These are phyloP conservation scores for Ustilago bromivora DNA, from an alignment of 1,284 basidiomycete species.

Conservation along the genomic window DNA sequence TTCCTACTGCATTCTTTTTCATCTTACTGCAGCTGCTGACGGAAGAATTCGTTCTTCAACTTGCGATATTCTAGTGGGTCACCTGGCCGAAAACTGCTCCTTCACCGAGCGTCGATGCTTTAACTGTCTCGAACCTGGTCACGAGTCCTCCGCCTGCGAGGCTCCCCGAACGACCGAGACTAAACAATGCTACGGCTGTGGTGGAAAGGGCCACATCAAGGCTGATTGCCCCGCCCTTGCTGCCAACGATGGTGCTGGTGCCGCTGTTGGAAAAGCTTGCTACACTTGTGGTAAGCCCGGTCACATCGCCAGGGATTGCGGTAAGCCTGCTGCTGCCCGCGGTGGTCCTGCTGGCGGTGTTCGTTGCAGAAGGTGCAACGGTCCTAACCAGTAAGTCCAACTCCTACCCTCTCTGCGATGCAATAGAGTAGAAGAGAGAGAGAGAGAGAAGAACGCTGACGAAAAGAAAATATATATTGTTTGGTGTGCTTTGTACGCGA, in stretches of 20 bases:
- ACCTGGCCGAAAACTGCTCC: slow-evolving; percentile 55
- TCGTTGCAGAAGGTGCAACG: slow-evolving; percentile 39
- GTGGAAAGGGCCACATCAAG: slow-evolving; percentile 46
- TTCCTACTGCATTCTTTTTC: neutral
- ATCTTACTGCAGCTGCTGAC: neutral
- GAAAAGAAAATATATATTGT: neutral
- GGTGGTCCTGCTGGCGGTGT: slow-evolving; percentile 10
- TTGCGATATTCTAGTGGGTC: slow-evolving; percentile 32
- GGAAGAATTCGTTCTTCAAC: neutral
- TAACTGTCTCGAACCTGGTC: slow-evolving; percentile 50
- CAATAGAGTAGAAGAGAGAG: neutral
- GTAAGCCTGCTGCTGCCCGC: neutral
- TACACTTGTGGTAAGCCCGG: slow-evolving; percentile 25
- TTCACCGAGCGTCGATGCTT: slow-evolving; percentile 54
- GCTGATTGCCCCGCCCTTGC: slow-evolving; percentile 39
- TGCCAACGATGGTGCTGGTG: neutral
- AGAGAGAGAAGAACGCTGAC: neutral
- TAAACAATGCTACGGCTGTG: slow-evolving; percentile 58
- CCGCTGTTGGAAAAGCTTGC: slow-evolving; percentile 13
- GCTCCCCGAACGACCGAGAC: slow-evolving; percentile 43
- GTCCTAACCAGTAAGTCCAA: slow-evolving; percentile 30
- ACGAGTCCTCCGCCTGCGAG: slow-evolving; percentile 49
- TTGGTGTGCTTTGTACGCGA: neutral
- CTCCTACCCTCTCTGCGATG: neutral
- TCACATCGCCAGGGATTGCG: neutral